Conservation (phyloP, 257 asterid genomes). For the Petunia secreta region DNA sequence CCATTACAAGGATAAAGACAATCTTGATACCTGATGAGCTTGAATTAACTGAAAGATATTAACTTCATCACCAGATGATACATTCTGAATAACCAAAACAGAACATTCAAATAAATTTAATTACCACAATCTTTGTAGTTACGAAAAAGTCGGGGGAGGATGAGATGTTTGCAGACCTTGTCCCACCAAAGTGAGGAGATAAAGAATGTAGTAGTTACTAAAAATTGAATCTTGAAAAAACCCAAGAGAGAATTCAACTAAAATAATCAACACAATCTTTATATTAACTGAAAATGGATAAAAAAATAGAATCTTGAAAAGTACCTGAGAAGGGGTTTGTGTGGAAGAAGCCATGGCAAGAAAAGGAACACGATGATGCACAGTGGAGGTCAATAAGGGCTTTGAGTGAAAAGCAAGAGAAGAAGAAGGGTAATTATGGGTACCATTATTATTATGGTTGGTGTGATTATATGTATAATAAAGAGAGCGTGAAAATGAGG, state of each 20-base stretch:
- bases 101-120: conserved; percentile 7
- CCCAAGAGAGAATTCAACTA: not conserved
- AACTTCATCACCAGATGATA: conserved; percentile 39
- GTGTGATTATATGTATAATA: not conserved
- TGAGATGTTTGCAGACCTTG: too few species aligned
- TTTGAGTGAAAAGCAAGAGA: conserved; percentile 6
- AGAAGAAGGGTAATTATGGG: not conserved
- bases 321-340: conserved; percentile 32
- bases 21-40: conserved; percentile 73
- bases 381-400: conserved; percentile 17
- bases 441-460: not conserved
- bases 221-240: too few species aligned
- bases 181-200: too few species aligned
- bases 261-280: not conserved
- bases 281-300: conserved; percentile 1
- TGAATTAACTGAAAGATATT: conserved; percentile 67
- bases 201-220: too few species aligned
- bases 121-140: not conserved
- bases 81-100: conserved; percentile 39
- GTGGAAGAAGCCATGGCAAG: conserved; percentile 37
- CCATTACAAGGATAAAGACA: not conserved
- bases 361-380: not conserved
- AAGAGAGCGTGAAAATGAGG: conserved; percentile 27
- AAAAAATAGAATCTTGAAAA: not conserved
- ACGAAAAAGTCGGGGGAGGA: not conserved